These are phyloP conservation scores for Aphanomyces stellatus DNA, from an alignment of 352 stramenopile species.

Conservation along the genomic window DNA sequence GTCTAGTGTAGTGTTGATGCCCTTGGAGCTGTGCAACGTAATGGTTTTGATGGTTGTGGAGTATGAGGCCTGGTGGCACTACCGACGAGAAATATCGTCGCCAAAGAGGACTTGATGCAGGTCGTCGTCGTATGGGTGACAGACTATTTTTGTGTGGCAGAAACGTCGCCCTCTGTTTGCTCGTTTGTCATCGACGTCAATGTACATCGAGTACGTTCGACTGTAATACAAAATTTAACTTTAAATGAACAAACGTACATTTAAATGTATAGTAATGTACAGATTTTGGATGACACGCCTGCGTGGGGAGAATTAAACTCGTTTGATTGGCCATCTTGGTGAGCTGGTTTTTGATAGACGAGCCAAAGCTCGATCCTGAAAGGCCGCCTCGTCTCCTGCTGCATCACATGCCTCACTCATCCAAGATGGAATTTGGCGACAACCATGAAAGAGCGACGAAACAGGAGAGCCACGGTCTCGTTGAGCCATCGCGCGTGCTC, in stretches of 20 bases:
- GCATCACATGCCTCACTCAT: not conserved
- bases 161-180: too few species aligned
- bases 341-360: not conserved
- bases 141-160: not conserved
- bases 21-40: too few species aligned
- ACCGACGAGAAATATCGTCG: not conserved
- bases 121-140: not conserved
- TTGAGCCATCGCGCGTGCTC: too few species aligned
- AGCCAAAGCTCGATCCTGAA: not conserved
- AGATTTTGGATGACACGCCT: not conserved
- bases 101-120: not conserved
- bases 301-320: not conserved
- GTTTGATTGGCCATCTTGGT: not conserved
- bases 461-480: not conserved
- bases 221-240: not conserved
- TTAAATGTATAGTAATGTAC: constrained; percentile 7
- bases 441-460: not conserved
- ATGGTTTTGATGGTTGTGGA: too few species aligned
- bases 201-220: too few species aligned
- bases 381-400: not conserved
- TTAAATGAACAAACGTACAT: not conserved
- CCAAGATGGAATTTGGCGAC: too few species aligned
- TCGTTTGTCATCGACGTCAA: too few species aligned
- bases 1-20: too few species aligned
- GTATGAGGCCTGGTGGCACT: too few species aligned